Evolutionary conservation across 2,329 filamentous ascomycete species (phyloP).

Genomic region (Mariannaea elegans): DNA sequence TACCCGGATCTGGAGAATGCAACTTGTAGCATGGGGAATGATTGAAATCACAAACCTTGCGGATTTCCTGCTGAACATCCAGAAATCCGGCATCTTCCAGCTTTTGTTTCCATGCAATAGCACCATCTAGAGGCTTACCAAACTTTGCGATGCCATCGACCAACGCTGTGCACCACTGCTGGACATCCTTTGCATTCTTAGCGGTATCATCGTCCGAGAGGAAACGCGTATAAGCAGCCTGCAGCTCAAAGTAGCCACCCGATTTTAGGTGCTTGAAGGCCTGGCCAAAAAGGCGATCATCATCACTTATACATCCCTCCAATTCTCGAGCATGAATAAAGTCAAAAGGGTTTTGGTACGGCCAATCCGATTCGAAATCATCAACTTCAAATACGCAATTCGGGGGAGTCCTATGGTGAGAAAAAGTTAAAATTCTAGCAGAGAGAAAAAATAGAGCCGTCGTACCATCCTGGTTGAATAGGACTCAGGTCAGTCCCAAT

Average conservation of each 20-base stretch:
- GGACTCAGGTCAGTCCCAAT: constrained; percentile 23
- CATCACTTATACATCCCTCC: constrained; percentile 16
- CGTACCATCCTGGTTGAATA: constrained; percentile 21
- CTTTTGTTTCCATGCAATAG: constrained; percentile 1
- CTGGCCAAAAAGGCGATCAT: constrained; percentile 1
- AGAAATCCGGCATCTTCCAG: constrained; percentile 15
- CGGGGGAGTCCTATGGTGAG: constrained; percentile 9
- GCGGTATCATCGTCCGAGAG: not conserved
- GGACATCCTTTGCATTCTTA: constrained; percentile 4
- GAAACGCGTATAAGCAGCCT: not conserved
- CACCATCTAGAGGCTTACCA: constrained; percentile 5
- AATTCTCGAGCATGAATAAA: constrained; percentile 17
- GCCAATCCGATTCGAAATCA: constrained; percentile 20
- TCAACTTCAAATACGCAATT: constrained; percentile 22
- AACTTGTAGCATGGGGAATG: not conserved
- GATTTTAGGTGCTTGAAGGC: constrained; percentile 9
- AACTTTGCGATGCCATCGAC: constrained; percentile 5
- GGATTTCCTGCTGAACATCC: constrained; percentile 15
- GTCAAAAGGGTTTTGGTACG: constrained; percentile 12
- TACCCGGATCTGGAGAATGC: not conserved
- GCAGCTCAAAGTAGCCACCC: constrained; percentile 8
- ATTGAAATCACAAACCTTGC: constrained; percentile 9
- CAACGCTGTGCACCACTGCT: constrained; percentile 5
- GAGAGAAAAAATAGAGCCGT: not conserved
- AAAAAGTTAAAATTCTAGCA: not conserved